A percentile compares a stretch with the other conserved stretches of the same genome.
Evolutionary conservation across 148 eudicot genomes (phyloP).

Genomic region (Rhododendron simsii): DNA sequence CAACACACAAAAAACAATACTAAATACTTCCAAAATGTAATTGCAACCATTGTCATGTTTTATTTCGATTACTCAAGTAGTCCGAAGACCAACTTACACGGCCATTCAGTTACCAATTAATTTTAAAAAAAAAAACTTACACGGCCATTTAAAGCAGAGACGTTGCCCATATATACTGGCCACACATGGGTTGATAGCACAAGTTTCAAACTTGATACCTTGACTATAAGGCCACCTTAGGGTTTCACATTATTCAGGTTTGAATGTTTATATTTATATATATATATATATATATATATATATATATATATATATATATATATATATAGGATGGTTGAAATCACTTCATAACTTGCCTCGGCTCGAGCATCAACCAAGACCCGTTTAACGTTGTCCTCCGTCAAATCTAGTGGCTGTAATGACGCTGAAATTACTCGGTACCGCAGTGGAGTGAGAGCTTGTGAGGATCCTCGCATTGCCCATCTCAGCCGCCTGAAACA

Average conservation of each 20-base stretch:
- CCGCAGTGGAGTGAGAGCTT: not conserved
- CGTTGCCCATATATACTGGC: no score
- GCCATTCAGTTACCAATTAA: no score
- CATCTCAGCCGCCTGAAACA: constrained; percentile 2
- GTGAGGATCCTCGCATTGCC: constrained; percentile 12
- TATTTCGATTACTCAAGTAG: no score
- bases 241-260: not conserved
- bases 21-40: not conserved
- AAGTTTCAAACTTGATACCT: no score
- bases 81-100: no score
- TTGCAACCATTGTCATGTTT: not conserved
- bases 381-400: constrained; percentile 72
- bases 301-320: not conserved
- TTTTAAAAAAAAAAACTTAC: no score
- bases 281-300: not conserved
- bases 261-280: not conserved
- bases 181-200: no score
- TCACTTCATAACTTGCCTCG: constrained; percentile 30
- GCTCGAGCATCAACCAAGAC: constrained; percentile 62
- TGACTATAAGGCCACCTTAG: not conserved
- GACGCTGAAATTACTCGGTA: constrained; percentile 36
- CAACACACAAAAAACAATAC: not conserved
- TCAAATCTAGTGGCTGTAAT: constrained; percentile 60
- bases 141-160: no score
- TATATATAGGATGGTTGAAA: not conserved